Evolutionary conservation across 2,329 filamentous ascomycete genomes (phyloP).

Genomic region (Pseudogymnoascus sp.): DNA sequence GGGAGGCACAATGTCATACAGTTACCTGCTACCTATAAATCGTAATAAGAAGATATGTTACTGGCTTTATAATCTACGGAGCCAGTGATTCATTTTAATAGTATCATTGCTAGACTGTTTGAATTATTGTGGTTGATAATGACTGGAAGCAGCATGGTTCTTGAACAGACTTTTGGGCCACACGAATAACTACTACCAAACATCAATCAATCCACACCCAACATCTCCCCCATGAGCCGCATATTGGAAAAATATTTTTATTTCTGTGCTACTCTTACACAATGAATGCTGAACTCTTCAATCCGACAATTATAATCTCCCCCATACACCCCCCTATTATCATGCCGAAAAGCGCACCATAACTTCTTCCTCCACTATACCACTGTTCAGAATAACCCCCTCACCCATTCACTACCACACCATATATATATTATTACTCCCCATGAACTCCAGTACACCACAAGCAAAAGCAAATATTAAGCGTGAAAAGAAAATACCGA

Average conservation of each 20-base stretch:
- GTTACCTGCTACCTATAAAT: too few species aligned
- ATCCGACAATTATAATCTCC: conserved; percentile 5
- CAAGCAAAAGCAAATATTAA: background rate
- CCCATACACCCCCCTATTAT: background rate
- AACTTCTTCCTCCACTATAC: background rate
- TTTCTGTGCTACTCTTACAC: background rate
- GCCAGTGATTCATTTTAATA: too few species aligned
- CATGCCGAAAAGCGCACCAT: background rate
- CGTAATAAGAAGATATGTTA: too few species aligned
- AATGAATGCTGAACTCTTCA: background rate
- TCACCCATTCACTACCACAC: background rate
- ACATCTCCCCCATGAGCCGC: background rate
- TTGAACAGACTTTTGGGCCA: too few species aligned
- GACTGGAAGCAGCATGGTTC: too few species aligned
- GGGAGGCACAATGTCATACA: too few species aligned
- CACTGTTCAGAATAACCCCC: background rate
- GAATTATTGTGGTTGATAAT: too few species aligned
- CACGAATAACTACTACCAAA: background rate
- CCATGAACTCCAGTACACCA: background rate
- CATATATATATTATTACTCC: background rate
- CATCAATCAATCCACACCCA: background rate
- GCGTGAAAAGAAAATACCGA: background rate
- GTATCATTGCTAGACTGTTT: too few species aligned
- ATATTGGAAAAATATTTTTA: background rate
- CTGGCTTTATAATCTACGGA: too few species aligned